Percentiles rank a stretch among this genome's conserved stretches.
phyloP scores from a whole-genome alignment of 2,329 filamentous ascomycete genomes.

The Metarhizium anisopliae region DNA sequence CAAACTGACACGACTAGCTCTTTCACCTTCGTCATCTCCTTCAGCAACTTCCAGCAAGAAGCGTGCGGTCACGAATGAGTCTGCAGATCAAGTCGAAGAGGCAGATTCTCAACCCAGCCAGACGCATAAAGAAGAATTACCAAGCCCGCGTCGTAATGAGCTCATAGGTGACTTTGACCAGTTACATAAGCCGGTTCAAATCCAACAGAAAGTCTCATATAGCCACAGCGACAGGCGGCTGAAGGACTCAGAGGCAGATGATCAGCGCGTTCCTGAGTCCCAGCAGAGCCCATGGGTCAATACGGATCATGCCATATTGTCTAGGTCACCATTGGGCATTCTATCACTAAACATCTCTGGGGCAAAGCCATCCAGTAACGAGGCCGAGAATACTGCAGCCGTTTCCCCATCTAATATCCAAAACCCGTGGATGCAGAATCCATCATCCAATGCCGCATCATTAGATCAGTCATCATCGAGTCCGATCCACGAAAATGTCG shows the following conservation, averaged over 20 bases:
- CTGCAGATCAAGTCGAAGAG: neutral
- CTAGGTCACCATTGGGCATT: neutral
- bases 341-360: neutral
- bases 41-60: neutral
- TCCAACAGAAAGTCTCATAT: neutral
- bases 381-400: neutral
- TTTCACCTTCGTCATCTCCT: neutral
- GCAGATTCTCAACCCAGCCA: neutral
- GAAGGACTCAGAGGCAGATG: neutral
- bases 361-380: neutral
- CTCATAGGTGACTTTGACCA: neutral
- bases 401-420: conserved; percentile 6
- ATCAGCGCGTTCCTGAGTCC: neutral
- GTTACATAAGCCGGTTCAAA: neutral
- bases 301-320: conserved; percentile 3
- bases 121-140: neutral
- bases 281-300: conserved; percentile 10
- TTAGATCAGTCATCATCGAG: neutral
- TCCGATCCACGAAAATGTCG: neutral
- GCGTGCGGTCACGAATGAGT: neutral
- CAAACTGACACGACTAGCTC: conserved; percentile 10
- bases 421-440: conserved; percentile 12
- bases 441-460: neutral
- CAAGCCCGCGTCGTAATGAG: neutral
- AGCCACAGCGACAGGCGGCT: neutral